Conservation (phyloP, 345 rosid genomes). For the Nephelium lappaceum region DNA sequence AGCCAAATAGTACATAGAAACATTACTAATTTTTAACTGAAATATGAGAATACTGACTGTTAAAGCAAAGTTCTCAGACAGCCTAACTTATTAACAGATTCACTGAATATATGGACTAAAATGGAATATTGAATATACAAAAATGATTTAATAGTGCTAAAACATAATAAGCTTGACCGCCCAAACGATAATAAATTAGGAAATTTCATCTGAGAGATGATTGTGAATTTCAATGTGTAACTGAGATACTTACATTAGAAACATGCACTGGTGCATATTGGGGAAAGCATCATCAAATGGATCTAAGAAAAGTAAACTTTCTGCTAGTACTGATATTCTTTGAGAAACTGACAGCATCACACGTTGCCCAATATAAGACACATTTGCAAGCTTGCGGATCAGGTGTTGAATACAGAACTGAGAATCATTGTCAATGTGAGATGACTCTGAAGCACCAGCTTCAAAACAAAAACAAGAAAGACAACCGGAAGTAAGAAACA, state of each 20-base stretch:
- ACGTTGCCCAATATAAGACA: constrained; percentile 72
- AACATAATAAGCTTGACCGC: not conserved
- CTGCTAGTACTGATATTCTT: constrained; percentile 61
- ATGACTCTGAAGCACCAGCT: constrained; percentile 43
- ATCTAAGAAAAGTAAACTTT: constrained; percentile 66
- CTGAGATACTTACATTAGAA: constrained; percentile 56
- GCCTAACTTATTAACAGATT: not conserved
- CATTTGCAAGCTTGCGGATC: constrained; percentile 77
- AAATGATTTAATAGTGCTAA: not conserved
- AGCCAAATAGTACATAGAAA: not conserved
- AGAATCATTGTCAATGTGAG: constrained; percentile 37
- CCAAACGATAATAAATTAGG: not conserved
- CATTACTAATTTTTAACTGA: not conserved
- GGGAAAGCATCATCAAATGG: constrained; percentile 81
- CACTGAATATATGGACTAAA: not conserved
- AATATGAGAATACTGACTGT: not conserved
- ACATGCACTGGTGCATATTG: constrained; percentile 63
- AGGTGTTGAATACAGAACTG: constrained; percentile 71
- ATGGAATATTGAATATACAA: not conserved
- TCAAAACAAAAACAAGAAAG: constrained; percentile 22
- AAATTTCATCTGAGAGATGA: not conserved
- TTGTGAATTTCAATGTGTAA: constrained; percentile 1
- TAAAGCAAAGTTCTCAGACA: not conserved
- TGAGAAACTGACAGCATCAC: constrained; percentile 65
- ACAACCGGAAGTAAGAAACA: not conserved